Base-by-base conservation (phyloP, 345 rosid species). In the Cardiospermum halicacabum region DNA sequence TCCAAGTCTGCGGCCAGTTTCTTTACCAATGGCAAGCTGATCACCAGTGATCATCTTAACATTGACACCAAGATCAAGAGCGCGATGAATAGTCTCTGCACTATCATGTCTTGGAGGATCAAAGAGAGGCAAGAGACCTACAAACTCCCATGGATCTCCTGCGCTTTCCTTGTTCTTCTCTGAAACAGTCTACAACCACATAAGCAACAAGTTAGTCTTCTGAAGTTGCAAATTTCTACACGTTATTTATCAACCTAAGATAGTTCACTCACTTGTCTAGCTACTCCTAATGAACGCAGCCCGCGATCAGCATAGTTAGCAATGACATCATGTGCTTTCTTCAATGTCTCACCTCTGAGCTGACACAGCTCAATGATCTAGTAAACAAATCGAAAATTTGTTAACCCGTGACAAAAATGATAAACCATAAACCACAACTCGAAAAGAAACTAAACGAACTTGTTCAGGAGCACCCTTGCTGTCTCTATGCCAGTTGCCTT, bases 391-490 rank as follows among this genome's bases (percentile, higher is more conserved):
- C n/a, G n/a, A n/a, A n/a, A n/a, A n/a, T n/a, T 34, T 34, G 45
- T 18, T 11, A 45, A 11, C n/a, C n/a, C n/a, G n/a, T n/a, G n/a
- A n/a, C n/a, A n/a, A n/a, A n/a, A n/a, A n/a, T n/a, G n/a, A n/a
- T n/a, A n/a, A n/a, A n/a, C n/a, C n/a, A n/a, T n/a, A n/a, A n/a
- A n/a, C n/a, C n/a, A n/a, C n/a, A n/a, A n/a, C n/a, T n/a, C n/a
- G n/a, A n/a, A n/a, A n/a, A n/a, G n/a, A n/a, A n/a, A n/a, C n/a
- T n/a, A 63, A 47, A 57, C 31, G 8, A 69, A 88, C 97, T 66
- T 94, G 97, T 76, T 94, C 99, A 0, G 97, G 97, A 51, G 99
- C 95, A 55, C 97, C 97, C 77, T 94, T 94, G 76, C 99, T 94
- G 53, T 82, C 58, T 39, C 96, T 75, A 62, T 82, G 82, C 99